Evolutionary conservation across 306 rosid genomes (phyloP).

Genomic region (Aeschynomene evenia): DNA sequence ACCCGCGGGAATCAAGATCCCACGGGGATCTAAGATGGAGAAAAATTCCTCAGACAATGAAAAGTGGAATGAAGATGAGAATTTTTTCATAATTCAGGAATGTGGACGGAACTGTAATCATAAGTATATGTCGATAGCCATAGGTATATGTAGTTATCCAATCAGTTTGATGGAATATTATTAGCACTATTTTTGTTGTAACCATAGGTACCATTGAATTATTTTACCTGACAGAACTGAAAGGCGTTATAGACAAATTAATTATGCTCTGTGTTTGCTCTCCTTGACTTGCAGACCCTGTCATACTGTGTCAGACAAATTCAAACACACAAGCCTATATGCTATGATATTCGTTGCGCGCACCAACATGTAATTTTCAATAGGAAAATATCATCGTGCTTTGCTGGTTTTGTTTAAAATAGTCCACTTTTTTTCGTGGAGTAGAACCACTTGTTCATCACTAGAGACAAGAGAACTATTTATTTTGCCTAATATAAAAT

Average conservation of each 20-base stretch:
- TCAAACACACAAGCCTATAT: slow-evolving; percentile 16
- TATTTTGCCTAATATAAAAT: background rate
- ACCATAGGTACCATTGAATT: too few relatives aligned
- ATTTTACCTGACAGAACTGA: slow-evolving; percentile 22
- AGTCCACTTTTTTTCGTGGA: background rate
- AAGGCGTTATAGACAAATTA: slow-evolving; percentile 2
- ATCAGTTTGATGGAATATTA: too few relatives aligned
- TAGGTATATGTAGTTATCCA: too few relatives aligned
- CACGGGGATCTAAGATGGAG: too few relatives aligned
- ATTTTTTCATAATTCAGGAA: too few relatives aligned
- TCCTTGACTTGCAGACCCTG: slow-evolving; percentile 48
- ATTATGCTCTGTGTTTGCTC: slow-evolving; percentile 18
- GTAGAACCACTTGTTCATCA: slow-evolving; percentile 5
- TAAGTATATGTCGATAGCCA: too few relatives aligned
- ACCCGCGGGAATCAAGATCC: too few relatives aligned
- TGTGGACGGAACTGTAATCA: too few relatives aligned
- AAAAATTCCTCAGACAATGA: too few relatives aligned
- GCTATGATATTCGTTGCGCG: background rate
- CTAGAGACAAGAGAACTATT: background rate
- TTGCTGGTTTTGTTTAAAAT: background rate
- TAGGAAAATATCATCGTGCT: background rate
- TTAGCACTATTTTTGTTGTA: too few relatives aligned
- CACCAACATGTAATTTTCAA: slow-evolving; percentile 17
- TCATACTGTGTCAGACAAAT: slow-evolving; percentile 34
- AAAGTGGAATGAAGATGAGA: too few relatives aligned